Percentiles rank a stretch among this genome's conserved stretches.
Conservation (phyloP, 495 filamentous ascomycete genomes). For the Apodospora peruviana region DNA sequence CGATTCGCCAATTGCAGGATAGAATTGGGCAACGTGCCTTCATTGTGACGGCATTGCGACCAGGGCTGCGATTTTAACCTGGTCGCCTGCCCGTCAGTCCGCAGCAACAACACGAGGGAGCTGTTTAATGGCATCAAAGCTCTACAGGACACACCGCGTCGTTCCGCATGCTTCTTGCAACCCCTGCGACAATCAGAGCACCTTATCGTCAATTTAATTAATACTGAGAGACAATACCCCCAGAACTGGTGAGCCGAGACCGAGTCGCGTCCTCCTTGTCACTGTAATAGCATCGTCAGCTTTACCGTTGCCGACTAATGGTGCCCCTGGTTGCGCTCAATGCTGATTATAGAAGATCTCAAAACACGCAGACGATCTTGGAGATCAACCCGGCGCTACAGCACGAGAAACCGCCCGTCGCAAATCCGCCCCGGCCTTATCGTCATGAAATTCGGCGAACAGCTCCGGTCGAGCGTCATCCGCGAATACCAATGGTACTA, state of each 20-base stretch:
- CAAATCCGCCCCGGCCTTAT: constrained; percentile 34
- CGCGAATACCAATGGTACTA: constrained; percentile 96
- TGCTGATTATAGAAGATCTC: constrained; percentile 49
- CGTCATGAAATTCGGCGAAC: constrained; percentile 85
- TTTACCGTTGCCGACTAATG: no score
- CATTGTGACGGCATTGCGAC: constrained; percentile 11
- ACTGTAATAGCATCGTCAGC: no score
- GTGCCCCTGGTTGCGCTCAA: no score
- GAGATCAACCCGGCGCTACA: constrained; percentile 20
- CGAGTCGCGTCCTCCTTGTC: no score
- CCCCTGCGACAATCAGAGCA: no score
- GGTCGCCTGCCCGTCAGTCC: neutral
- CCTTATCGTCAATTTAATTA: no score
- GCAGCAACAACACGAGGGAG: neutral
- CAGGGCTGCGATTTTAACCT: neutral
- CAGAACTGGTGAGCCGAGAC: no score
- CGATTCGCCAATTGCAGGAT: constrained; percentile 26
- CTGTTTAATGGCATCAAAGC: no score
- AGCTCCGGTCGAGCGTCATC: constrained; percentile 87
- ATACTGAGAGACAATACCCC: no score
- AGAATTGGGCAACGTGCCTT: constrained; percentile 18
- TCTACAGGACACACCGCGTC: no score
- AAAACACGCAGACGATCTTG: constrained; percentile 29
- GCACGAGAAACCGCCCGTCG: constrained; percentile 18
- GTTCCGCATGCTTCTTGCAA: no score